Percentiles rank a stretch among this genome's conserved stretches.
Conservation (phyloP, 257 asterid genomes). For the Solanum infundibuliforme region DNA sequence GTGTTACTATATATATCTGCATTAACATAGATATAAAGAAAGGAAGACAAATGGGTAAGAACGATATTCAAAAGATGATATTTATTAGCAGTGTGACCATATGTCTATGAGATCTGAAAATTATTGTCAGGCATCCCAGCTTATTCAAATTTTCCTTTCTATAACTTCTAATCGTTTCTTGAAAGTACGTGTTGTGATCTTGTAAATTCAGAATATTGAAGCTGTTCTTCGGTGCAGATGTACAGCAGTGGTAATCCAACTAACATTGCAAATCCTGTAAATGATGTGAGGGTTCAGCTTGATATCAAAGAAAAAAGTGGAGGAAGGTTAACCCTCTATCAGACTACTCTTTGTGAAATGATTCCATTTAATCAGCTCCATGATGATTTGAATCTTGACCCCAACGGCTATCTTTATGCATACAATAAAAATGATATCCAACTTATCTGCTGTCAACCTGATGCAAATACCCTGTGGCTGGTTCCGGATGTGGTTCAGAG, state of each 20-base stretch:
- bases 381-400: constrained; percentile 48
- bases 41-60: neutral
- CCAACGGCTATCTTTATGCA: constrained; percentile 46
- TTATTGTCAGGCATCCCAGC: neutral
- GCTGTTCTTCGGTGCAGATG: constrained; percentile 47
- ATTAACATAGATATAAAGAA: neutral
- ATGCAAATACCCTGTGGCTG: constrained; percentile 79
- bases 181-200: neutral
- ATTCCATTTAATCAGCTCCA: constrained; percentile 47
- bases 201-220: neutral
- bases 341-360: constrained; percentile 84
- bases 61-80: neutral
- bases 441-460: constrained; percentile 89
- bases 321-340: constrained; percentile 78
- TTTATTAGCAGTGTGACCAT: neutral
- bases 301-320: constrained; percentile 59
- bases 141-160: neutral
- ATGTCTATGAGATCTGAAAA: neutral
- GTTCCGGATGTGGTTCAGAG: constrained; percentile 75
- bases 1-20: neutral
- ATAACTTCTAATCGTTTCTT: neutral
- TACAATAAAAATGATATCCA: constrained; percentile 76
- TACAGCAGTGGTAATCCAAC: constrained; percentile 99
- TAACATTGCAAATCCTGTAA: constrained; percentile 89
- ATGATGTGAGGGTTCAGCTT: constrained; percentile 83